These are phyloP conservation scores for Annulohypoxylon bovei DNA, from an alignment of 495 filamentous ascomycete species.

Conservation along the genomic window DNA sequence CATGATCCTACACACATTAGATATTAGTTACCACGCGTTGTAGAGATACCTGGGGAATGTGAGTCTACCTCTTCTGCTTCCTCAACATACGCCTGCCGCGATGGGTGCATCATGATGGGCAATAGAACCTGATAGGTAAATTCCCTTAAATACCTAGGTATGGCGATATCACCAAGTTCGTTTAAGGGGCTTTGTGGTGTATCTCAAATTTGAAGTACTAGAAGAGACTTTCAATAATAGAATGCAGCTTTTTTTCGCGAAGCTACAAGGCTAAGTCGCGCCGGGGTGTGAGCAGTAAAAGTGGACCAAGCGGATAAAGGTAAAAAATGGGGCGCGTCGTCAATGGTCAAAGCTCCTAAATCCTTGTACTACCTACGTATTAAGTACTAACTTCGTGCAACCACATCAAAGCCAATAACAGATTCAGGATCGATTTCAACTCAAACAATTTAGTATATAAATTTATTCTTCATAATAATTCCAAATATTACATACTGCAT, in stretches of 20 bases:
- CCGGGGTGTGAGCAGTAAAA: not conserved
- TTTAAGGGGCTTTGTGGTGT: not conserved
- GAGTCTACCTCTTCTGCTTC: conserved; percentile 77
- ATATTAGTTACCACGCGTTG: conserved; percentile 46
- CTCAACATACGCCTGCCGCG: conserved; percentile 95
- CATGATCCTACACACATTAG: conserved; percentile 61
- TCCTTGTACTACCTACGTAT: not conserved
- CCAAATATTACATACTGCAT: too few species aligned
- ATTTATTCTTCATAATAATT: too few species aligned
- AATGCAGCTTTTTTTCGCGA: conserved; percentile 8
- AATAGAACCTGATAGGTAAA: not conserved
- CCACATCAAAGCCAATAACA: too few species aligned
- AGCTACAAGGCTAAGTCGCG: not conserved
- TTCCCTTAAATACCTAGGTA: not conserved
- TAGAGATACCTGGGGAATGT: conserved; percentile 26
- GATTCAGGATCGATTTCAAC: too few species aligned
- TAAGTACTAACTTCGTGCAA: too few species aligned
- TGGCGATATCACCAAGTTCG: not conserved
- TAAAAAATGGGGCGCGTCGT: too few species aligned
- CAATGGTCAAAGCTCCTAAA: not conserved
- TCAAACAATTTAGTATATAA: too few species aligned
- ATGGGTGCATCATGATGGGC: conserved; percentile 79
- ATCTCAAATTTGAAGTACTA: not conserved
- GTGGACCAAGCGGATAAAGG: not conserved
- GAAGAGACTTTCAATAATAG: conserved; percentile 1